Evolutionary conservation across 345 rosid genomes (phyloP), one percentile per base, ranked within the genome.

Genomic region (Moringa oleifera): DNA sequence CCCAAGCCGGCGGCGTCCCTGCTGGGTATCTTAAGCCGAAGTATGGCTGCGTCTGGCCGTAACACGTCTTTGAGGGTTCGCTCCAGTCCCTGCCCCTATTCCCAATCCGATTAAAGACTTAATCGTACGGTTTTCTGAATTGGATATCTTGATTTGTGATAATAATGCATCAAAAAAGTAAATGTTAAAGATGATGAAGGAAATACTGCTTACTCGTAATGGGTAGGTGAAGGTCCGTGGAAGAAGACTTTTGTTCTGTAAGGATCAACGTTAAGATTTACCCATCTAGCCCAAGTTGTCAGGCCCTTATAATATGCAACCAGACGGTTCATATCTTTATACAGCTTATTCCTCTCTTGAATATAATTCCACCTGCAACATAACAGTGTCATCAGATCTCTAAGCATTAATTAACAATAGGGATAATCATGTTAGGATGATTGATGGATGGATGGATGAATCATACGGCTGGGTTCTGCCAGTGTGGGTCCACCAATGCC

Each of bases 401-500:
- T 33, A n/a, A 15, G 33, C 8, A 28, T 28, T 28, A 28, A 28
- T 28, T 28, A 28, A 28, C n/a, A n/a, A n/a, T n/a, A 11, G 37
- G 5, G 37, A 4, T 33, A 4, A 4, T 33, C 37, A 33, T 4
- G 37, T 33, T 33, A 11, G 11, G 11, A 11, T 33, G 59, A 22
- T 24, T 41, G 22, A 19, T 25, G 45, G 9, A 33, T 20, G 12
- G 18, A 45, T 1, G 20, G 11, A 31, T 7, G n/a, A 28, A 31
- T 46, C 83, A 23, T 78, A 92, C 95, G 94, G 88, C 55, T 90
- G 95, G 53, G 75, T 66, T 66, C 79, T 76, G 20, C 86, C 94
- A 0, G 76, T 77, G 76, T 88, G 97, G 3, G 87, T 83, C 98
- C 98, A 93, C 98, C 98, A 93, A 55, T 90, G 96, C 97, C 98